phyloP scores from a whole-genome alignment of 1,284 basidiomycete species.

The Lentinula novae-zelandiae region DNA sequence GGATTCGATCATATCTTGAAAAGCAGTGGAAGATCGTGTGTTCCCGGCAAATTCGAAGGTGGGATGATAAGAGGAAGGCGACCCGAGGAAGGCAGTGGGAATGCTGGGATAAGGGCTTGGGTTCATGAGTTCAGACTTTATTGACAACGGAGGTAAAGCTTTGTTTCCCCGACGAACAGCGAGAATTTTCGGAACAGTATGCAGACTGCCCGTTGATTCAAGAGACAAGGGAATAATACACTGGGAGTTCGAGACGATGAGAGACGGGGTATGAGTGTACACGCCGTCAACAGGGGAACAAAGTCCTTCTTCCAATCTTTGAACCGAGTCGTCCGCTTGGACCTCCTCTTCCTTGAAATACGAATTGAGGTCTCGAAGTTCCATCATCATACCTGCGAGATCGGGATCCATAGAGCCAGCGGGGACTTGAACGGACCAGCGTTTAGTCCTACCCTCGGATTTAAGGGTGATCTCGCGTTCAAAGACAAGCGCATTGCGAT shows the following conservation, averaged over 20 bases:
- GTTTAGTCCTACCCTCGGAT: conserved; percentile 25
- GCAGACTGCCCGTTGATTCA: conserved; percentile 25
- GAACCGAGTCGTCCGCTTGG: not conserved
- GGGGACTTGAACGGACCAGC: conserved; percentile 34
- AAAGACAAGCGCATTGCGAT: conserved; percentile 30
- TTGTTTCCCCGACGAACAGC: conserved; percentile 54
- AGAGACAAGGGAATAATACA: conserved; percentile 41
- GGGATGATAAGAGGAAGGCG: conserved; percentile 44
- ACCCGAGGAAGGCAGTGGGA: conserved; percentile 59
- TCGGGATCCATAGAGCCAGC: conserved; percentile 35
- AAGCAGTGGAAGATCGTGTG: conserved; percentile 32
- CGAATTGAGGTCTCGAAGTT: conserved; percentile 34
- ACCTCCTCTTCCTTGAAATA: conserved; percentile 31
- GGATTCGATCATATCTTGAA: conserved; percentile 54
- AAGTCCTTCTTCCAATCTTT: conserved; percentile 20
- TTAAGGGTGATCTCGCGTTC: conserved; percentile 30
- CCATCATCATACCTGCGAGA: conserved; percentile 36
- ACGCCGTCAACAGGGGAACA: conserved; percentile 15
- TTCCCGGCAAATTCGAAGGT: conserved; percentile 29
- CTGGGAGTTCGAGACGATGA: conserved; percentile 51
- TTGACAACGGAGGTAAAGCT: conserved; percentile 35
- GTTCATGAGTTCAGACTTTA: conserved; percentile 25
- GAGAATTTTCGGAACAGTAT: conserved; percentile 21
- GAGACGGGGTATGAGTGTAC: conserved; percentile 32
- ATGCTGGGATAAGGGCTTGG: conserved; percentile 49